A percentile compares a stretch with the other conserved stretches of the same genome.
These are phyloP conservation scores for Colletotrichum sp. DNA, from an alignment of 2,329 filamentous ascomycete species.

Conservation along the genomic window DNA sequence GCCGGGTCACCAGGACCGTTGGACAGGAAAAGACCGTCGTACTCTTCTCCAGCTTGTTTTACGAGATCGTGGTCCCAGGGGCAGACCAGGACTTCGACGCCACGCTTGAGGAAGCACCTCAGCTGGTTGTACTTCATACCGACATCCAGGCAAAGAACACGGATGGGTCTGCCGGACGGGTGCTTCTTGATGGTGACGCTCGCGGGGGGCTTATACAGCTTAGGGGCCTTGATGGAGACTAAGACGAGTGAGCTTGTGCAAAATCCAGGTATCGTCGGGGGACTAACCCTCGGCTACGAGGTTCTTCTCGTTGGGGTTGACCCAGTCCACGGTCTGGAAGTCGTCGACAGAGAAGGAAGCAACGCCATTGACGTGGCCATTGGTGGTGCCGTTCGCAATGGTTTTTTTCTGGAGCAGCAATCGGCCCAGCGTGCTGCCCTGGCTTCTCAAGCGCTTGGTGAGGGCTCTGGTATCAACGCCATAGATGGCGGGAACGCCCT, in stretches of 20 bases:
- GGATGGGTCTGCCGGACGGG: slow-evolving; percentile 84
- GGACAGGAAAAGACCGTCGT: slow-evolving; percentile 96
- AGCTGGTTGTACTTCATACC: slow-evolving; percentile 99
- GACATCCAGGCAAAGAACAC: slow-evolving; percentile 92
- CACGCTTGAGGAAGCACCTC: slow-evolving; percentile 87
- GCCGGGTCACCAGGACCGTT: slow-evolving; percentile 97
- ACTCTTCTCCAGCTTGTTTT: slow-evolving; percentile 76
- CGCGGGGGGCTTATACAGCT: slow-evolving; percentile 80
- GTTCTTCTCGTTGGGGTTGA: slow-evolving; percentile 91
- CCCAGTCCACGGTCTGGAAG: slow-evolving; percentile 87
- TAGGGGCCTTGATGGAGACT: slow-evolving; percentile 91
- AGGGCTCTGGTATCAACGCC: slow-evolving; percentile 92
- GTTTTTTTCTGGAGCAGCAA: slow-evolving; percentile 75
- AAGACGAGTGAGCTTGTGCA: slow-evolving; percentile 43
- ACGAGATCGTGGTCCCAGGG: slow-evolving; percentile 97
- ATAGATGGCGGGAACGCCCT: slow-evolving; percentile 91
- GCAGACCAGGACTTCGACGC: slow-evolving; percentile 91
- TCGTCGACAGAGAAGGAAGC: slow-evolving; percentile 35
- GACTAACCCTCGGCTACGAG: slow-evolving; percentile 90
- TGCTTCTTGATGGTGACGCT: slow-evolving; percentile 75
- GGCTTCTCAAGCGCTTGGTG: slow-evolving; percentile 91
- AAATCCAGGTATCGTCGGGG: slow-evolving; percentile 15
- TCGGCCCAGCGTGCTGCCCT: slow-evolving; percentile 95
- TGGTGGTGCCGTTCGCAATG: slow-evolving; percentile 48
- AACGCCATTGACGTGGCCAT: slow-evolving; percentile 28